phyloP scores from a whole-genome alignment of 176 grass and related monocot genomes.

The Carex littledalei region DNA sequence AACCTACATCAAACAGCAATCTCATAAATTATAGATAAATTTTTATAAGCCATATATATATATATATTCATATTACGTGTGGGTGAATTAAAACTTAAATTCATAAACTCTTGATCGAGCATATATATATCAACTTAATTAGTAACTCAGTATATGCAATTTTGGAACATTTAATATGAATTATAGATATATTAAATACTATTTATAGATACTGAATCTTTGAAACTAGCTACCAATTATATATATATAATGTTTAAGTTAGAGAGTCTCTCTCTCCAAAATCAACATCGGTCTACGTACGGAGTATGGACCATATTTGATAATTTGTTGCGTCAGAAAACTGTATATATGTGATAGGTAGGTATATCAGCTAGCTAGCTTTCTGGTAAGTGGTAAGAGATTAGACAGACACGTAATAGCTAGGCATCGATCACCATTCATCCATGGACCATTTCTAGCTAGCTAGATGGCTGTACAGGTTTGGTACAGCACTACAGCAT shows the following conservation, averaged over 20 bases:
- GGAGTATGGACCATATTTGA: slow-evolving; percentile 7
- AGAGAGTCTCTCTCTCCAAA: slow-evolving; percentile 5
- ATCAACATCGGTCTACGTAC: slow-evolving; percentile 1
- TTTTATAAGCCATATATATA: background rate
- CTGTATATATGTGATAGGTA: background rate
- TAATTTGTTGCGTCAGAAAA: background rate
- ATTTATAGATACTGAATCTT: background rate
- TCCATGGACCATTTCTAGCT: slow-evolving; percentile 14
- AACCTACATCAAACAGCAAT: slow-evolving; percentile 29
- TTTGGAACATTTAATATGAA: background rate
- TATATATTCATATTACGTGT: background rate
- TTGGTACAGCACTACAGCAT: background rate
- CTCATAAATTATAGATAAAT: background rate
- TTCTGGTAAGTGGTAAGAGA: background rate
- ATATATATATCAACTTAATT: background rate
- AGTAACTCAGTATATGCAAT: background rate
- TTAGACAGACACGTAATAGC: background rate
- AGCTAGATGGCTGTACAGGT: background rate
- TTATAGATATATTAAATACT: background rate
- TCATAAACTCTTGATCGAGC: background rate
- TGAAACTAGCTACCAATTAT: background rate
- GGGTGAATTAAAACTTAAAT: too few species aligned
- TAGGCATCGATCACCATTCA: background rate
- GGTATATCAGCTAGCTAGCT: background rate
- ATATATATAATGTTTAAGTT: background rate